Conservation (phyloP, 768 basidiomycete species). For the Macrocybe gigantea region DNA sequence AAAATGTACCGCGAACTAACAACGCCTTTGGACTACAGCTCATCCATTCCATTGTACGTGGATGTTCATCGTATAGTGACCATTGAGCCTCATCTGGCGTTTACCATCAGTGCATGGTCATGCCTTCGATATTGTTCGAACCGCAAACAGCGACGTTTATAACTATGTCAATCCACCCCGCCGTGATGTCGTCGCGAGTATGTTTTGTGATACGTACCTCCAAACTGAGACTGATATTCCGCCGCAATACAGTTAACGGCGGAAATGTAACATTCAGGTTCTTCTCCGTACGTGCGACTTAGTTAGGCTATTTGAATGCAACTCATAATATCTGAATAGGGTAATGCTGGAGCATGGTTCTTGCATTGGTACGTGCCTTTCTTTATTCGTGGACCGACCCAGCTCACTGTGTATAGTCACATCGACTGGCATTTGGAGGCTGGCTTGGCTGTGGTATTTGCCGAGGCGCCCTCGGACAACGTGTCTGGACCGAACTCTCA, state of each 20-base stretch:
- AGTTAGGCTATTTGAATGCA: background rate
- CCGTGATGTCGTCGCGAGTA: conserved; percentile 45
- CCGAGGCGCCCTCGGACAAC: conserved; percentile 18
- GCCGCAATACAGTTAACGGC: conserved; percentile 8
- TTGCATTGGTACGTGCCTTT: conserved; percentile 31
- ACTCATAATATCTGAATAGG: conserved; percentile 18
- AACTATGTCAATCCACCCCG: conserved; percentile 18
- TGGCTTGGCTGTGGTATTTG: conserved; percentile 28
- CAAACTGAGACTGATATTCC: background rate
- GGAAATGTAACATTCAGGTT: conserved; percentile 42
- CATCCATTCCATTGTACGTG: conserved; percentile 19
- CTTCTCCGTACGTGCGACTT: conserved; percentile 6
- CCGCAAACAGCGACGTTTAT: conserved; percentile 6
- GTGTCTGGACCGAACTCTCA: conserved; percentile 11
- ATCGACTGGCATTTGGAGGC: too few relatives aligned
- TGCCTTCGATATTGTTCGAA: conserved; percentile 9
- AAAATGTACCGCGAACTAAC: background rate
- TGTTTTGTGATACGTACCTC: background rate
- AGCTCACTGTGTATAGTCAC: too few relatives aligned
- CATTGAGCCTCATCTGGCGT: background rate
- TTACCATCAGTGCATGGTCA: conserved; percentile 9
- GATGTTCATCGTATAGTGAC: conserved; percentile 1
- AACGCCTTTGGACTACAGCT: conserved; percentile 3
- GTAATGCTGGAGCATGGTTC: conserved; percentile 47
- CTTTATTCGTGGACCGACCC: too few relatives aligned